These are phyloP conservation scores for Dicorynia guianensis DNA, from an alignment of 306 rosid species.

Conservation along the genomic window DNA sequence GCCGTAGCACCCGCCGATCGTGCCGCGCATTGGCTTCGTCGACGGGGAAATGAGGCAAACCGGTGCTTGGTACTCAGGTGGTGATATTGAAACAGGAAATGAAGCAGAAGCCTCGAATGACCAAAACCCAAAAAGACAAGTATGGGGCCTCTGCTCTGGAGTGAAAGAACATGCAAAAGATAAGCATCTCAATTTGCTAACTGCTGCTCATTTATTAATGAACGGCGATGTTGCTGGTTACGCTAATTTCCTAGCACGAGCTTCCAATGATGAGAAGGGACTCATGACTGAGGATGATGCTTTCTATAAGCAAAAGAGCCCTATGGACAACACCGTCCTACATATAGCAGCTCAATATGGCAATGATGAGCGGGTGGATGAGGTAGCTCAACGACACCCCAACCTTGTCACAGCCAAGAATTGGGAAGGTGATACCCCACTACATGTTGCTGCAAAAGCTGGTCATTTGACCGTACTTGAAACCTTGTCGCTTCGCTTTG, in stretches of 20 bases:
- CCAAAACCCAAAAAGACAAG: not conserved
- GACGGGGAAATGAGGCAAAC: too few species aligned
- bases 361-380: not conserved
- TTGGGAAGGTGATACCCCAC: not conserved
- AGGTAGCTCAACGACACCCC: fast-evolving
- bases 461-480: not conserved
- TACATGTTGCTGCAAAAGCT: constrained; percentile 28
- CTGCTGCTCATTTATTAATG: not conserved
- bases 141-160: not conserved
- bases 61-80: too few species aligned
- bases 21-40: too few species aligned
- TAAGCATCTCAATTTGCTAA: not conserved
- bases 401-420: not conserved
- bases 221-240: not conserved
- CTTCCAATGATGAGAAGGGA: too few species aligned
- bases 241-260: too few species aligned
- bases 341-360: not conserved
- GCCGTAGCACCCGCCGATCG: too few species aligned
- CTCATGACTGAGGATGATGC: not conserved
- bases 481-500: not conserved
- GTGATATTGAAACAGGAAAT: too few species aligned
- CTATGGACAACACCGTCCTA: not conserved
- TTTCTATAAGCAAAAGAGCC: not conserved
- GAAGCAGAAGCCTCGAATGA: too few species aligned
- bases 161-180: not conserved